These are phyloP conservation scores for Ophiostoma populinum DNA, from an alignment of 2,329 filamentous ascomycete genomes.

Conservation along the genomic window DNA sequence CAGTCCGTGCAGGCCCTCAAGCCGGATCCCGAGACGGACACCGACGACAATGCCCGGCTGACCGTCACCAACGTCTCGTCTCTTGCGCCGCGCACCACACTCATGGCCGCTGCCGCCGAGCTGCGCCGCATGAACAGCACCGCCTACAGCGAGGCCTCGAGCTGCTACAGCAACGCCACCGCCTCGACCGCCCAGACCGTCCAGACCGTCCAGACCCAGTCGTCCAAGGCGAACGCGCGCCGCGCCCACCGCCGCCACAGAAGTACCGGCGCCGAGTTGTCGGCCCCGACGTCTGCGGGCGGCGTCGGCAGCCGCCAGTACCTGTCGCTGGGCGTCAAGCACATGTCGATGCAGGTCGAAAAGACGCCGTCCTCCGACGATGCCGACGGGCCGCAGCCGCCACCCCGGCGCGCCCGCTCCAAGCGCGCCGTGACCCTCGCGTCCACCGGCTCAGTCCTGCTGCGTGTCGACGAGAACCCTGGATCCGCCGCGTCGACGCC, in stretches of 20 bases:
- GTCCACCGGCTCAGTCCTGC: conserved; percentile 2
- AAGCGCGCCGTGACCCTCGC: conserved; percentile 2
- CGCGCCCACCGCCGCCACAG: not conserved
- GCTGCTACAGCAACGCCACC: conserved; percentile 16
- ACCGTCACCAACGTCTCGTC: not conserved
- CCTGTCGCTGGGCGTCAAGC: conserved; percentile 8
- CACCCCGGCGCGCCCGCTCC: conserved; percentile 3
- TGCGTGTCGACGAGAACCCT: conserved; percentile 6
- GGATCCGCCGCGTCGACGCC: conserved; percentile 2
- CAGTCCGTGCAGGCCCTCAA: not conserved
- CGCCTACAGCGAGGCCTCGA: conserved; percentile 24
- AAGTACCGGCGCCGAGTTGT: conserved; percentile 10
- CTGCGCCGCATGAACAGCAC: conserved; percentile 40
- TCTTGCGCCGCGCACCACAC: conserved; percentile 4
- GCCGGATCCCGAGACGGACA: not conserved
- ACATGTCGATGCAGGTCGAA: conserved; percentile 2
- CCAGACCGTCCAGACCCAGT: no score
- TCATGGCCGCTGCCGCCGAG: conserved; percentile 30
- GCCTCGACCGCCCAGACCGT: not conserved
- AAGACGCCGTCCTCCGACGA: no score
- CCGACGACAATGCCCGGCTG: not conserved
- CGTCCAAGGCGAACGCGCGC: not conserved
- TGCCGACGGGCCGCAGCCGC: no score
- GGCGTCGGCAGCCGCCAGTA: conserved; percentile 10
- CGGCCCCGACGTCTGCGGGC: conserved; percentile 1